These are phyloP conservation scores for Euphorbia tirucalli DNA, from an alignment of 345 rosid genomes.

Conservation along the genomic window DNA sequence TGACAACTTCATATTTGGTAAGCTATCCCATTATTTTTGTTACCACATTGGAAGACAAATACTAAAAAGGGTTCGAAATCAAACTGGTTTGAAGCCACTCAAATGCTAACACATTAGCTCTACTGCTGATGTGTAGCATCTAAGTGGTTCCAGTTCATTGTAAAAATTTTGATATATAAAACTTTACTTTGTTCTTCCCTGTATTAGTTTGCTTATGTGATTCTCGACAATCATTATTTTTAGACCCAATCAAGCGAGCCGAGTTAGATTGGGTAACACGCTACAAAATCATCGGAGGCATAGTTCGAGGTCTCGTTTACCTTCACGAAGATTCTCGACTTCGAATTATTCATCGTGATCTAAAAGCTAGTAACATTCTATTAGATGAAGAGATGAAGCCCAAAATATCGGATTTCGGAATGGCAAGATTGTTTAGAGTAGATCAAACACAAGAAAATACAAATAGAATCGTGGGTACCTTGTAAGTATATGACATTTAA, in stretches of 20 bases:
- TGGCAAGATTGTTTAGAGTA: constrained; percentile 42
- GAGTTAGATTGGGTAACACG: constrained; percentile 28
- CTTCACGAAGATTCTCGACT: constrained; percentile 57
- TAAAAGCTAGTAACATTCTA: constrained; percentile 56
- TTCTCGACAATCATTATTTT: too few species aligned
- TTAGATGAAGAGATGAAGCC: constrained; percentile 51
- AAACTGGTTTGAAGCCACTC: not conserved
- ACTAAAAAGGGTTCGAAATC: too few species aligned
- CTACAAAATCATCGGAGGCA: constrained; percentile 24
- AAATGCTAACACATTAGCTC: not conserved
- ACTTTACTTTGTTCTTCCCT: not conserved
- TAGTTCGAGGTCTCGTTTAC: constrained; percentile 36
- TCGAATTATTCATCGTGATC: constrained; percentile 52
- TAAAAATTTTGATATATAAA: not conserved
- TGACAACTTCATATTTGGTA: constrained; percentile 44
- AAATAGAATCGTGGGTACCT: constrained; percentile 47
- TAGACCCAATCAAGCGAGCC: constrained; percentile 24
- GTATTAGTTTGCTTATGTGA: too few species aligned
- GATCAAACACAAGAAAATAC: constrained; percentile 39
- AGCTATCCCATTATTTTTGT: too few species aligned
- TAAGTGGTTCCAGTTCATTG: too few species aligned
- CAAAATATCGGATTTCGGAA: constrained; percentile 60
- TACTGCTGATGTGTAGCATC: not conserved
- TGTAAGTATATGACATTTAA: constrained; percentile 21
- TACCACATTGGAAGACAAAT: too few species aligned